Evolutionary conservation across 1,284 basidiomycete species (phyloP), one percentile per base, ranked within the genome.

Genomic region (Cutaneotrichosporon curvatum): DNA sequence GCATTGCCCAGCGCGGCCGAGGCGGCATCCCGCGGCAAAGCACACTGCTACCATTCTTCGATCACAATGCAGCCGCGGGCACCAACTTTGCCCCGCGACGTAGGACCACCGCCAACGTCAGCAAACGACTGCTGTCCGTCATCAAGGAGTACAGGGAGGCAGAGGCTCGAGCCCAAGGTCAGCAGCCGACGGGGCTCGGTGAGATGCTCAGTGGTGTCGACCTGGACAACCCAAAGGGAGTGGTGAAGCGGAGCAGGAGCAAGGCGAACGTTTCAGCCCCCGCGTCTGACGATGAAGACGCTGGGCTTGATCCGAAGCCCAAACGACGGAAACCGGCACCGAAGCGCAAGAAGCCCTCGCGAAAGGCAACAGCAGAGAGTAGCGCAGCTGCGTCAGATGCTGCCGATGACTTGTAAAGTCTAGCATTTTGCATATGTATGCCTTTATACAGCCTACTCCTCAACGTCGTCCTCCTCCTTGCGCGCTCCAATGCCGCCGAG

Each of bases 81-180:
- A 80, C 80, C 34, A 25, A 18, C 31, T 77, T 79, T 57, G 87
- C 83, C 2, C 88, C 89, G 0, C 77, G 85, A 35, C 81, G 84
- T 58, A 78, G 83, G 21, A 82, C 86, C 51, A 85, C 65, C 78
- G 28, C 95, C 85, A 69, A 77, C 81, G 25, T 91, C 82, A 62
- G 59, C 67, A 91, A 89, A 67, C 79, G 94, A 5, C 74, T 98
- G 53, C 88, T 96, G 65, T 78, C 87, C 53, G 89, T 96, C 4
- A 86, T 97, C 42, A 80, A 84, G 40, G 83, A 85, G 48, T 92
- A 87, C 67, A 76, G 87, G 44, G 80, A 81, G 59, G 75, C 77
- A 0, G 70, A 73, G 46, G 68, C 68, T 6, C 22, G 16, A 5
- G 45, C 56, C 1, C 50, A 52, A 20, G 64, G 62, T 1, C 51